Percentiles rank a stretch among this genome's conserved stretches.
Evolutionary conservation across 2,329 filamentous ascomycete genomes (phyloP).

Genomic region (Microcyclospora pomicola): DNA sequence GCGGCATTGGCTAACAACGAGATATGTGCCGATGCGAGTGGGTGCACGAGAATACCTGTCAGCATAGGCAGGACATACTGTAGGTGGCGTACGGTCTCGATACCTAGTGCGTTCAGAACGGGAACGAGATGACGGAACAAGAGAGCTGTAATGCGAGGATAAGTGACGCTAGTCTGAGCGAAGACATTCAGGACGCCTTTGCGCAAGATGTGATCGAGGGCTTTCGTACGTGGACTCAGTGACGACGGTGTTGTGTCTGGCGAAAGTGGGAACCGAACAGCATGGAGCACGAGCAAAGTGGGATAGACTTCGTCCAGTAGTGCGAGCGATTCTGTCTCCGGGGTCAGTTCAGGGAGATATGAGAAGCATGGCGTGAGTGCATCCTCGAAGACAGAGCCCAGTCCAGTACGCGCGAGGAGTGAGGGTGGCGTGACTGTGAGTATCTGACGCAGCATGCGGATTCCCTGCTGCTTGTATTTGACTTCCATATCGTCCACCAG

Average conservation of each 20-base stretch:
- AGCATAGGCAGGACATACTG: conserved; percentile 56
- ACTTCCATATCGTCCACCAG: conserved; percentile 51
- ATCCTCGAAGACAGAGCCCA: conserved; percentile 54
- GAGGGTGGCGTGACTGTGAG: conserved; percentile 39
- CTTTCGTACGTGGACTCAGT: conserved; percentile 21
- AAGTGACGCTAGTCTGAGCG: conserved; percentile 28
- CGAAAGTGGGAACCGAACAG: conserved; percentile 26
- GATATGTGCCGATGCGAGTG: conserved; percentile 56
- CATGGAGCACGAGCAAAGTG: conserved; percentile 46
- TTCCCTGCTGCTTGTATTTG: conserved; percentile 41
- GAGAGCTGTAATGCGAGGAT: conserved; percentile 43
- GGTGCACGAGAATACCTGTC: conserved; percentile 52
- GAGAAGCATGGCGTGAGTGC: conserved; percentile 58
- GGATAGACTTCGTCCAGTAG: conserved; percentile 54
- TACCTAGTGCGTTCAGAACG: conserved; percentile 44
- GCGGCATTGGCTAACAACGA: conserved; percentile 41
- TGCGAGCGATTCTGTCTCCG: conserved; percentile 52
- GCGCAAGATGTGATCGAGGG: conserved; percentile 33
- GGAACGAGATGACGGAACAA: conserved; percentile 39
- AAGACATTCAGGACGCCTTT: conserved; percentile 31
- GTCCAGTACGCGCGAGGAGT: conserved; percentile 48
- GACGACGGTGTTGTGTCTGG: conserved; percentile 19
- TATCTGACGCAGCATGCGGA: conserved; percentile 41
- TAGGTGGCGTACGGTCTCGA: conserved; percentile 53
- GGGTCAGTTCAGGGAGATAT: conserved; percentile 63